Conservation (phyloP, 345 rosid genomes). For the Nephelium lappaceum region DNA sequence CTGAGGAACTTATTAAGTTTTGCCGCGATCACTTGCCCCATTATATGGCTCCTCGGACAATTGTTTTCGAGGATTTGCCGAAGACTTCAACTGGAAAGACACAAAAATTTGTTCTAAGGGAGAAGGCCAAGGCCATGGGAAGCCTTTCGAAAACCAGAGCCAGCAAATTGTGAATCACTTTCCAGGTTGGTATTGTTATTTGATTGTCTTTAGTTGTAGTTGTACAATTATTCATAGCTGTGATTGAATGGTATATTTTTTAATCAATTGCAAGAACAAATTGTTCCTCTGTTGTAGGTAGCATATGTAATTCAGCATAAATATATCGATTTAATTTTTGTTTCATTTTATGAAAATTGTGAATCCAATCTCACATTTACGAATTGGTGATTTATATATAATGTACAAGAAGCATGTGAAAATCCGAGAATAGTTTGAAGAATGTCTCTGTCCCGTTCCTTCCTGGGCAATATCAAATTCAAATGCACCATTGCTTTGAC, state of each 20-base stretch:
- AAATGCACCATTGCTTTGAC: too few relatives aligned
- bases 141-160: conserved; percentile 52
- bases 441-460: too few relatives aligned
- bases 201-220: background rate
- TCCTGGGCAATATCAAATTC: too few relatives aligned
- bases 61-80: conserved; percentile 69
- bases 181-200: background rate
- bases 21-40: conserved; percentile 58
- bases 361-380: background rate
- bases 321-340: background rate
- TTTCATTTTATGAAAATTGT: conserved; percentile 1
- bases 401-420: too few relatives aligned
- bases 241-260: background rate
- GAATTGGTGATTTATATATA: too few relatives aligned
- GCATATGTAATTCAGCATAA: background rate
- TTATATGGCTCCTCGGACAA: conserved; percentile 69
- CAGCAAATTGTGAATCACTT: conserved; percentile 53
- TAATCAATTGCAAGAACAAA: background rate
- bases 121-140: conserved; percentile 66
- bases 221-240: background rate
- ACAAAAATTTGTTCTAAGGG: conserved; percentile 60
- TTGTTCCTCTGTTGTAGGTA: background rate
- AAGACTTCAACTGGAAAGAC: conserved; percentile 80
- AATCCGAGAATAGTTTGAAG: too few relatives aligned
- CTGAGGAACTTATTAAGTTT: conserved; percentile 54